Evolutionary conservation across 768 basidiomycete genomes (phyloP), one percentile per base, ranked within the genome.

Genomic region (Rhodotorula babjevae): DNA sequence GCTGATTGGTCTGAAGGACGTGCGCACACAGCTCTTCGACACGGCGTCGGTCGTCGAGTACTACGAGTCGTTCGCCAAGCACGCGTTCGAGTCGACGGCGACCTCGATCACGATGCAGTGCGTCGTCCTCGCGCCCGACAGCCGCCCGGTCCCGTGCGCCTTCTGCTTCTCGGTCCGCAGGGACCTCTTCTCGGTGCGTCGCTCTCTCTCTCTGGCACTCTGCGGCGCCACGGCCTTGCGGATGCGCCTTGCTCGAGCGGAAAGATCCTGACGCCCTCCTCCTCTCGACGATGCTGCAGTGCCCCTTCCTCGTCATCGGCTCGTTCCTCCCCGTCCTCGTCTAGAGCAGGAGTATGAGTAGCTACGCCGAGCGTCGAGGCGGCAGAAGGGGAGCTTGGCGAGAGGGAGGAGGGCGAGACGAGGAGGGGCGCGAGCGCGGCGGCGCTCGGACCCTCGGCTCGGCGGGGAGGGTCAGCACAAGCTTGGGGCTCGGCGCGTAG

Each of bases 21-120:
- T 12, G 5, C 15, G 19, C n/a, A 27, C 14, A 57, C 79, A 94
- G 90, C 84, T 98, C 64, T 94, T 98, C 80, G 93, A 96, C 83
- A 92, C 93, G 80, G 90, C 92, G 81, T 94, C 93, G 62, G 91
- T 89, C 63, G 94, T 96, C 63, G 90, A 93, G 80, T 93, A 93
- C 80, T 93, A 91, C 89, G 96, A 98, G 82, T 92, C 91, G 81
- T 98, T 98, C 80, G 92, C 92, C 40, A 87, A 89, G 62, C 93
- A 97, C 81, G 95, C 96, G 14, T 99, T 99, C 78, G 95, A 99
- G 81, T 96, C 93, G 82, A 92, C 93, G 63, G 92, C 93, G 50
- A 70, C 76, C 82, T 91, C 92, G 3, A 92, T 98, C 65, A 94
- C 93, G 81, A 90, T 91, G 69, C 90, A 93, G 77, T 93, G 92